These are phyloP conservation scores for Tetratostichococcus sp. DNA, from an alignment of 139 green algal genomes.

Conservation along the genomic window DNA sequence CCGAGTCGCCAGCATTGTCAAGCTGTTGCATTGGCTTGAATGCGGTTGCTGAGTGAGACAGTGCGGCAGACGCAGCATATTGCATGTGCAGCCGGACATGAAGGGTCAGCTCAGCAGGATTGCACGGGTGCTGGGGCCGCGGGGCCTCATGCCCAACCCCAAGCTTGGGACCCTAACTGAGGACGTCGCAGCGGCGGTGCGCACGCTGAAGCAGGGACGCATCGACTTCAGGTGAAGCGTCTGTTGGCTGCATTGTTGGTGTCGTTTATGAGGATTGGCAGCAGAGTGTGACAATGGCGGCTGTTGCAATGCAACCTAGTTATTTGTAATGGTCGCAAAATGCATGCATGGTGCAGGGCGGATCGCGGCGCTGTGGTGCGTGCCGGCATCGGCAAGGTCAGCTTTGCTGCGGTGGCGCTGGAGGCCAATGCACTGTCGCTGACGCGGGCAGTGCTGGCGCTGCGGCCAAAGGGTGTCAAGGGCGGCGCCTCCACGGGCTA, in stretches of 20 bases:
- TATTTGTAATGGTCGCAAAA: too few relatives aligned
- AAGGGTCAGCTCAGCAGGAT: slow-evolving; percentile 76
- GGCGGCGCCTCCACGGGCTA: slow-evolving; percentile 38
- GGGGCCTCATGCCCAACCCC: slow-evolving; percentile 96
- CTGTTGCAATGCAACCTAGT: too few relatives aligned
- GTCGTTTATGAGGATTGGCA: too few relatives aligned
- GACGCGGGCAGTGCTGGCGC: slow-evolving; percentile 40
- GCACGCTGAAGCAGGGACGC: slow-evolving; percentile 60
- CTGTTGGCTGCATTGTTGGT: not conserved
- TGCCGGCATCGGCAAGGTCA: slow-evolving; percentile 58
- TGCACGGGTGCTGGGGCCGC: slow-evolving; percentile 77
- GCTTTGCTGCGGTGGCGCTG: slow-evolving; percentile 38
- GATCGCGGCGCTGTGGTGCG: slow-evolving; percentile 77
- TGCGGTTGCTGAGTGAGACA: too few relatives aligned
- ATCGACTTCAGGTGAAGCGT: slow-evolving; percentile 67
- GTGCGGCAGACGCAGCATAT: too few relatives aligned
- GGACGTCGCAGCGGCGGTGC: slow-evolving; percentile 62
- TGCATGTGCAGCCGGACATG: slow-evolving; percentile 60
- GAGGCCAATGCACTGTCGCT: slow-evolving; percentile 53
- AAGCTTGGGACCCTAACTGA: slow-evolving; percentile 88
- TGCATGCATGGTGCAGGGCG: too few relatives aligned
- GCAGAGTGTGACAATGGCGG: too few relatives aligned
- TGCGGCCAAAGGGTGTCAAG: slow-evolving; percentile 61
- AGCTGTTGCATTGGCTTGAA: too few relatives aligned
- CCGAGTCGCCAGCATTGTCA: too few relatives aligned